Percentiles rank a stretch among this genome's conserved stretches.
Conservation (phyloP, 2,329 filamentous ascomycete species). For the Venturia asperata region DNA sequence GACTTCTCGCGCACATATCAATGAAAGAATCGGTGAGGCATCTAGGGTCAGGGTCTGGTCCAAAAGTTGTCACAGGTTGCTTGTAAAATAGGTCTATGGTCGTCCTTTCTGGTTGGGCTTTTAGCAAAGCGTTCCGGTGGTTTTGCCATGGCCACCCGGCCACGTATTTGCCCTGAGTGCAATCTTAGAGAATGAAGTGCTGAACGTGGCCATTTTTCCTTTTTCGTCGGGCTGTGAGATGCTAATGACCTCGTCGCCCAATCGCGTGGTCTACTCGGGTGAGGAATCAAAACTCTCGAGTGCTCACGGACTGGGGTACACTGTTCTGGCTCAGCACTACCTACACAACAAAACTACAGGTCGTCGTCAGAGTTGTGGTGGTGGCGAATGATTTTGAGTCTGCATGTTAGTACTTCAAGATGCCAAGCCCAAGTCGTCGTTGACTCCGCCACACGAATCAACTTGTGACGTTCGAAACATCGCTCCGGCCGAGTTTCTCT, state of each 20-base stretch:
- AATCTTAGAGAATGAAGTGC: background rate
- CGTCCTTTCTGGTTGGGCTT: background rate
- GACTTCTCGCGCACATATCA: background rate
- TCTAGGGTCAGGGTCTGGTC: background rate
- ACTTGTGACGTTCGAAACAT: background rate
- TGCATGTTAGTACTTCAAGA: too few species aligned
- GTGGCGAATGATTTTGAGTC: too few species aligned
- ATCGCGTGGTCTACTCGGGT: background rate
- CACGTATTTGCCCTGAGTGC: background rate
- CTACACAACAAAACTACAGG: background rate
- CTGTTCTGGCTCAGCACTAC: too few species aligned
- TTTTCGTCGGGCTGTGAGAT: background rate
- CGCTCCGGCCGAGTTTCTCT: background rate
- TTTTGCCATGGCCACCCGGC: background rate
- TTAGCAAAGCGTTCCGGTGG: background rate
- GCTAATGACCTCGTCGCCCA: background rate
- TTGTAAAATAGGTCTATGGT: slow-evolving; percentile 3
- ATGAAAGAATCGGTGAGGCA: background rate
- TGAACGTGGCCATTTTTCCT: background rate
- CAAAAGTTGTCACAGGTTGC: slow-evolving; percentile 7
- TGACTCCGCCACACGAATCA: slow-evolving; percentile 12
- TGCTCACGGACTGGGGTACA: too few species aligned
- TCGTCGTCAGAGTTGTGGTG: too few species aligned
- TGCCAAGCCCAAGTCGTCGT: background rate
- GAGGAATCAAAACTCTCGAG: background rate